A percentile compares a stretch with the other conserved stretches of the same genome.
phyloP scores from a whole-genome alignment of 352 stramenopile genomes.

The Phytophthora palmivora region DNA sequence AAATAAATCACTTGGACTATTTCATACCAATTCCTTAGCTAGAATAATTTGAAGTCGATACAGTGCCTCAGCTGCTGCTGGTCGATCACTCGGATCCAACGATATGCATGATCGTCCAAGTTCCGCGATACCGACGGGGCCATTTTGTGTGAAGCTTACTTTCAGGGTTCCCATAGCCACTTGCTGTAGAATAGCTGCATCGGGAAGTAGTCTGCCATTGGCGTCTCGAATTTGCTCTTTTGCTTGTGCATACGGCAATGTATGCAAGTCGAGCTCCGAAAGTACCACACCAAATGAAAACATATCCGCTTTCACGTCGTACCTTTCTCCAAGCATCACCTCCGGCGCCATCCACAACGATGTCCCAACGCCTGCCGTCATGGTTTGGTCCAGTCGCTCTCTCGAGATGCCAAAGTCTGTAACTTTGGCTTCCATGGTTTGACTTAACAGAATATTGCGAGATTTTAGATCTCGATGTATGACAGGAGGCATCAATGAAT shows the following conservation, averaged over 20 bases:
- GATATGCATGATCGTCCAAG: slow-evolving; percentile 38
- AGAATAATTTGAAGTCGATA: slow-evolving; percentile 42
- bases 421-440: too few relatives aligned
- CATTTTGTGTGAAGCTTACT: slow-evolving; percentile 33
- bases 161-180: slow-evolving; percentile 43
- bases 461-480: slow-evolving; percentile 47
- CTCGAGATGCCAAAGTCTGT: slow-evolving; percentile 44
- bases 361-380: slow-evolving; percentile 42
- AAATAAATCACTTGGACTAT: too few relatives aligned
- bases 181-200: slow-evolving; percentile 46
- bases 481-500: slow-evolving; percentile 39
- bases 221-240: slow-evolving; percentile 32
- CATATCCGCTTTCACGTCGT: slow-evolving; percentile 47
- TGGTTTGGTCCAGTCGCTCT: slow-evolving; percentile 32
- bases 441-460: slow-evolving; percentile 41
- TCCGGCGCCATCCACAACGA: slow-evolving; percentile 78
- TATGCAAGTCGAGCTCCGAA: slow-evolving; percentile 41
- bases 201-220: slow-evolving; percentile 16
- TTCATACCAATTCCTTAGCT: too few relatives aligned
- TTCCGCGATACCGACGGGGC: slow-evolving; percentile 23
- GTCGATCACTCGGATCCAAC: slow-evolving; percentile 34
- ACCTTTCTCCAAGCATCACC: slow-evolving; percentile 40
- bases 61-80: slow-evolving; percentile 41
- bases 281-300: slow-evolving; percentile 52
- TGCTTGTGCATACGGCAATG: slow-evolving; percentile 30